Conservation (phyloP, 169 alveolate genomes). For the Cryptosporidium sp. region DNA sequence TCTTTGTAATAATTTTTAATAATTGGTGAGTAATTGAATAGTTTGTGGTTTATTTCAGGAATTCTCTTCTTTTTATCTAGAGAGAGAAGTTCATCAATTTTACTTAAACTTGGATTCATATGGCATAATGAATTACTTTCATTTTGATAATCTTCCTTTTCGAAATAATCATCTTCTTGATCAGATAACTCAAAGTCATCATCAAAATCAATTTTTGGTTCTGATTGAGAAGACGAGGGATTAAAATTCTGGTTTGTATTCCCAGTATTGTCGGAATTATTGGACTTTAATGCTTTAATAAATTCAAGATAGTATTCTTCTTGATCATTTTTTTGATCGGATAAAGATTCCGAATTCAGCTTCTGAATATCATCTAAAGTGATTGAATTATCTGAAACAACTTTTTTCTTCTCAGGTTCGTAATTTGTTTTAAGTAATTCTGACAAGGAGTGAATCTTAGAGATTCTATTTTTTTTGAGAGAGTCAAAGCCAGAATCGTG, state of each 20-base stretch:
- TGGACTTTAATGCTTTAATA: slow-evolving; percentile 26
- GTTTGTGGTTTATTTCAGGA: slow-evolving; percentile 86
- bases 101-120: neutral
- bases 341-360: slow-evolving; percentile 5
- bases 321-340: slow-evolving; percentile 12
- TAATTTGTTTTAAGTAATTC: neutral
- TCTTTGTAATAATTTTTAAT: slow-evolving; percentile 89
- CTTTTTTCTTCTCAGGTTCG: neutral
- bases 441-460: slow-evolving; percentile 46
- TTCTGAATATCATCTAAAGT: slow-evolving; percentile 47
- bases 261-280: neutral
- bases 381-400: neutral
- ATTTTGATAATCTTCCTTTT: slow-evolving; percentile 7
- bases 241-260: neutral
- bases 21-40: slow-evolving; percentile 86
- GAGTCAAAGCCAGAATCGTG: neutral
- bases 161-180: neutral
- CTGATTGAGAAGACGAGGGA: neutral
- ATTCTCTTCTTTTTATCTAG: slow-evolving; percentile 46
- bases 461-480: slow-evolving; percentile 16
- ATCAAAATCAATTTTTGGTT: neutral
- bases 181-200: neutral
- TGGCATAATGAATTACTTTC: slow-evolving; percentile 5
- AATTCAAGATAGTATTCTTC: slow-evolving; percentile 42
- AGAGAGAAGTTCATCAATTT: slow-evolving; percentile 6